Conservation (phyloP, 108 stramenopile species). For the Nannochloropsis salina region DNA sequence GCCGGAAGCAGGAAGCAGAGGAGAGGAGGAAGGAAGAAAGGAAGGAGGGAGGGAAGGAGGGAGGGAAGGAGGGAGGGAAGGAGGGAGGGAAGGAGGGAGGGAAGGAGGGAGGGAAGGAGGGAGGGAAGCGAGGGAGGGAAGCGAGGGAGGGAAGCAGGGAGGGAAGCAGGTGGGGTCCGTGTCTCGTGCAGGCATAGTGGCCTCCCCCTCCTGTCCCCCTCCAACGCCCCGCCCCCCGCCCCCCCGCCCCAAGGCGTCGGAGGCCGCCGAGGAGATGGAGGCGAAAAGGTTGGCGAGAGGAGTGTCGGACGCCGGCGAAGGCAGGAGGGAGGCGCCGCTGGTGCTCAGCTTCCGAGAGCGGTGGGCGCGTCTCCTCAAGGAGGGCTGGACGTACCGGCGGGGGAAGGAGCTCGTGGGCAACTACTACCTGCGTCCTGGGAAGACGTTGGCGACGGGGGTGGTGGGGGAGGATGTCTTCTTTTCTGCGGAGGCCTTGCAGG, state of each 20-base stretch:
- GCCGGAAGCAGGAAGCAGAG: neutral
- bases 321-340: neutral
- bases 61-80: too few species aligned
- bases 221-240: too few species aligned
- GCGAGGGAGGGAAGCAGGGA: too few species aligned
- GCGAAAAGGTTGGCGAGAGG: neutral
- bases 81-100: too few species aligned
- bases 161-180: too few species aligned
- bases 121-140: too few species aligned
- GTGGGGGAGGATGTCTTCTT: conserved; percentile 13
- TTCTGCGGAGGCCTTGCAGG: neutral
- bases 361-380: neutral
- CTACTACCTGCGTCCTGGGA: neutral
- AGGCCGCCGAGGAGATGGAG: neutral
- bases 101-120: too few species aligned
- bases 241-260: too few species aligned
- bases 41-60: too few species aligned
- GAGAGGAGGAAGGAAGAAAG: neutral
- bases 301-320: neutral
- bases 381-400: neutral
- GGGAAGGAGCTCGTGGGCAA: neutral
- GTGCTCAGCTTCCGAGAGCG: neutral
- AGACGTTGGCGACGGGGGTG: neutral
- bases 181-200: too few species aligned
- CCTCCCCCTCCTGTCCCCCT: too few species aligned